Evolutionary conservation across 2,329 filamentous ascomycete species (phyloP).

Genomic region (Fusarium falciforme): DNA sequence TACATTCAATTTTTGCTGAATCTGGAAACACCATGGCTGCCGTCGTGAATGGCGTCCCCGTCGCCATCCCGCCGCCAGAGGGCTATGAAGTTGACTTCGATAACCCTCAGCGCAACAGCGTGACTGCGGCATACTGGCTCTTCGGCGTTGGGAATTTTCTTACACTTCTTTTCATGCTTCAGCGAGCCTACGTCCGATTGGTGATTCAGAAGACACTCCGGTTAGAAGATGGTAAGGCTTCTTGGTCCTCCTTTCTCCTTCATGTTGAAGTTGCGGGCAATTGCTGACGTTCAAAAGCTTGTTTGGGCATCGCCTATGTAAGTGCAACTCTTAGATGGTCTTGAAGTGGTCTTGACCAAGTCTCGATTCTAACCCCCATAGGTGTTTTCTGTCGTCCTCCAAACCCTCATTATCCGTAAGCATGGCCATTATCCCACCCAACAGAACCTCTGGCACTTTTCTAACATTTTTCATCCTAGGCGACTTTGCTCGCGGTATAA

Average conservation of each 20-base stretch:
- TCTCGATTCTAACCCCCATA: background rate
- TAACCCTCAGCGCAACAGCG: conserved; percentile 34
- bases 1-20: background rate
- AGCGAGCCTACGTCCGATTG: conserved; percentile 41
- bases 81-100: conserved; percentile 47
- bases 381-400: conserved; percentile 20
- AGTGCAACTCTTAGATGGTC: background rate
- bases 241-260: background rate
- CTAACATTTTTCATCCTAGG: background rate
- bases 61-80: conserved; percentile 39
- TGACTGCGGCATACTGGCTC: conserved; percentile 35
- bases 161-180: conserved; percentile 27
- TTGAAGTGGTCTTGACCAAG: background rate
- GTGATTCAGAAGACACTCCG: conserved; percentile 9
- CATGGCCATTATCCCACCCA: background rate
- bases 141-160: conserved; percentile 34
- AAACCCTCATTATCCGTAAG: conserved; percentile 23
- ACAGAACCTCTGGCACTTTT: background rate
- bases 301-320: conserved; percentile 20
- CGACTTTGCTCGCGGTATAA: conserved; percentile 18
- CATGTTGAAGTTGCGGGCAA: background rate
- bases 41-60: conserved; percentile 40
- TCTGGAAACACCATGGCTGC: conserved; percentile 12
- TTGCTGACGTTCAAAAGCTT: background rate
- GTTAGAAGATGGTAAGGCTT: conserved; percentile 9